Base-by-base conservation (phyloP, 179 eudicot genomes). In the Heliamphora pulchella region DNA sequence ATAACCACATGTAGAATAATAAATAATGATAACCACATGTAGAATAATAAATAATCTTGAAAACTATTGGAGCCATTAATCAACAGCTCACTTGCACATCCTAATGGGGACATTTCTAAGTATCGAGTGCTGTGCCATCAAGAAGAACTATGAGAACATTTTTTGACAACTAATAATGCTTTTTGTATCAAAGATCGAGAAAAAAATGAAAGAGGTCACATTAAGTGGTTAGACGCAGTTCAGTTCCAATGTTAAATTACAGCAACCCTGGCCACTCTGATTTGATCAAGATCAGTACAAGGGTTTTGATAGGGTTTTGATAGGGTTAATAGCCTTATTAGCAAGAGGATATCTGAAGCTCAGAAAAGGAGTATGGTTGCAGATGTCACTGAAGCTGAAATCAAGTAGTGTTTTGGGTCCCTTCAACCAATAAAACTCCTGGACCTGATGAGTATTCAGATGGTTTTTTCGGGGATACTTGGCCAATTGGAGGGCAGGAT, bases 71-170 rank as follows among this genome's bases (percentile, higher is more conserved):
- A 78, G 8, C 55, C 57, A n/a, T 18, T 59, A 15, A 73, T 41
- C 61, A 73, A 5, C 61, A 51, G 75, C 18, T 22, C 43, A 15
- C 41, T 71, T 69, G 50, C 73, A 44, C n/a, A 5, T 46, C 17
- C 51, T 7, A 7, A 65, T 8, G 48, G 58, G 57, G 20, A 48
- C 51, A 71, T 11, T 13, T 5, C 8, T 71, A 48, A 44, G 8
- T 9, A 20, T 18, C 11, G 14, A 71, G 17, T 0, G 3, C 20
- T 1, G 20, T 20, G 4, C 41, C 75, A 71, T 20, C 58, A 71
- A 71, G 75, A 71, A 71, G 41, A 67, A 67, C 31, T 41, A 67
- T 3, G 48, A 67, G n/a, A 15, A 67, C n/a, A n/a, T 67, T 14
- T 61, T 67, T 41, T 67, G 48, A 39, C 48, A 67, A 67, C 17